Evolutionary conservation across 768 basidiomycete genomes (phyloP), one percentile per base, ranked within the genome.

Genomic region (Ephemerocybe angulata): DNA sequence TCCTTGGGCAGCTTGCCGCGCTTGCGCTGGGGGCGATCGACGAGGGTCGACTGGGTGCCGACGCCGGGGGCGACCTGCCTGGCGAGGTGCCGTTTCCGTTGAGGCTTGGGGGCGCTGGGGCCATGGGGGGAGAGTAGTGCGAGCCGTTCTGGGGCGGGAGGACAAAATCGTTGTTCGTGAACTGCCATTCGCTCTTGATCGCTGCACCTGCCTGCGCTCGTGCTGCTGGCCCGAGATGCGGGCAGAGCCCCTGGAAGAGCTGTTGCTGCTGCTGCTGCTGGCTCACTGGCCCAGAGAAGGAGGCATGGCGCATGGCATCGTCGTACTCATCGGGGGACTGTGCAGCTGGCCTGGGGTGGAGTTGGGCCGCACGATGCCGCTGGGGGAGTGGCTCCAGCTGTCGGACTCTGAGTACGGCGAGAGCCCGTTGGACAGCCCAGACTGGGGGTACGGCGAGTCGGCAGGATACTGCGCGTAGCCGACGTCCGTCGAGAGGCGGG

Each of bases 1-100:
- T 90, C 89, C 75, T 93, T 93, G 41, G 90, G 90, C 10, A 93
- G 81, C 72, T 93, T 93, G 55, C 90, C 90, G 54, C 90, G 83
- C 65, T 91, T 90, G 60, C 90, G 85, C 43, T 82, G 84, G 13
- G 88, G 88, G 19, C 88, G 86, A 60, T 90, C 88, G 59, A 85
- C 84, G 54, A 87, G 82, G 72, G 24, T 80, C 64, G 33, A 56
- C 69, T 4, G 76, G 77, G 79, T 2, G 84, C 79, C 1, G 84
- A 79, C n/a, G n/a, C 46, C 81, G 83, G 0, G n/a, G n/a, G n/a
- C n/a, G n/a, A n/a, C 80, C 75, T 1, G 78, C n/a, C n/a, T n/a
- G n/a, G n/a, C 76, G 3, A 83, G 80, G 53, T 72, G 69, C 31
- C 33, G 8, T 8, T 80, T 70, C 49, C n/a, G n/a, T n/a, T n/a